Percentiles rank a stretch among this genome's conserved stretches.
Conservation (phyloP, 345 rosid genomes). For the Eucalyptus viminalis region DNA sequence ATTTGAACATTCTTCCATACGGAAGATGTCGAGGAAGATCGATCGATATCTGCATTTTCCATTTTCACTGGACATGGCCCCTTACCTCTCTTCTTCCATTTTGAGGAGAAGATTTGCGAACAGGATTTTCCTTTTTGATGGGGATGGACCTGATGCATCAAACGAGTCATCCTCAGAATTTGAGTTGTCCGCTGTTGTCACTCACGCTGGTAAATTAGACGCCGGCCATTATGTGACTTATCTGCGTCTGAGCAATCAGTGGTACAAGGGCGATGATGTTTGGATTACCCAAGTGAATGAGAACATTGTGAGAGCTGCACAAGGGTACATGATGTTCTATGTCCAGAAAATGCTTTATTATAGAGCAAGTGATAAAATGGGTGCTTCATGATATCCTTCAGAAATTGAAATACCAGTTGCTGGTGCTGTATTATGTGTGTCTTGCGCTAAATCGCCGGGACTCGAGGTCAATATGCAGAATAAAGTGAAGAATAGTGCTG, state of each 20-base stretch:
- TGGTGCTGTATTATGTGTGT: background rate
- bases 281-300: conserved; percentile 91
- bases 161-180: conserved; percentile 43
- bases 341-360: conserved; percentile 52
- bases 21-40: conserved; percentile 60
- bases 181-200: conserved; percentile 72
- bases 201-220: conserved; percentile 74
- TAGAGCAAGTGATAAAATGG: conserved; percentile 12
- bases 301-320: conserved; percentile 67
- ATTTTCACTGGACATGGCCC: conserved; percentile 60
- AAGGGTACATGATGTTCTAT: conserved; percentile 87
- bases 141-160: conserved; percentile 38
- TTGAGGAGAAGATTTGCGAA: conserved; percentile 61
- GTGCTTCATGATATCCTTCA: background rate
- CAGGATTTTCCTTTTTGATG: conserved; percentile 51
- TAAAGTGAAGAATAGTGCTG: background rate
- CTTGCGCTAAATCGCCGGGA: background rate
- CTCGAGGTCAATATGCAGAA: background rate
- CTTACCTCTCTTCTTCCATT: conserved; percentile 75
- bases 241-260: conserved; percentile 51
- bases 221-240: conserved; percentile 83
- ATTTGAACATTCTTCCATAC: conserved; percentile 62
- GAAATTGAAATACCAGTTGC: background rate
- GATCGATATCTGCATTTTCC: conserved; percentile 80
- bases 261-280: conserved; percentile 93